Conservation (phyloP, 1,139 yeast species). For the Yamadazyma oceani region DNA sequence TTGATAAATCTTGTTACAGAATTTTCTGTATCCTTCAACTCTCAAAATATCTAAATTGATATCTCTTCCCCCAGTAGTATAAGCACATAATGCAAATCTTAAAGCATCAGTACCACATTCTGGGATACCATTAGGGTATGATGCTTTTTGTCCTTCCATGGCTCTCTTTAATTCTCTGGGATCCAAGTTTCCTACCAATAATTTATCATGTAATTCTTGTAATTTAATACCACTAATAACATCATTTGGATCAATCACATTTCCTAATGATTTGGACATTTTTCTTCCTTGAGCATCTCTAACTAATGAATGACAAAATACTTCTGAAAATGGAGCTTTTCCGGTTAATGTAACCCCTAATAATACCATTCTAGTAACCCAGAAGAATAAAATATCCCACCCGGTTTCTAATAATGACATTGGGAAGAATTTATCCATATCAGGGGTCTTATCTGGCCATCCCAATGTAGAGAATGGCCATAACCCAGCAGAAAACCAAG, state of each 20-base stretch:
- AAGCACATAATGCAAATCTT: slow-evolving; percentile 97
- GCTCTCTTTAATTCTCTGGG: slow-evolving; percentile 88
- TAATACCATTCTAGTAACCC: slow-evolving; percentile 97
- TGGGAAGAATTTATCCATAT: slow-evolving; percentile 79
- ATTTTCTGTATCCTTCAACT: slow-evolving; percentile 98
- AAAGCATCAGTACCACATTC: slow-evolving; percentile 99
- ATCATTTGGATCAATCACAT: slow-evolving; percentile 93
- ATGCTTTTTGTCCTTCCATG: slow-evolving; percentile 78
- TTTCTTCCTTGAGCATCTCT: slow-evolving; percentile 99
- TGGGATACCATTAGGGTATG: slow-evolving; percentile 97
- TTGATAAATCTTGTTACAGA: slow-evolving; percentile 98
- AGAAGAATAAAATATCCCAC: slow-evolving; percentile 98
- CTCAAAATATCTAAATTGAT: slow-evolving; percentile 94
- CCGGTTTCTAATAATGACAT: slow-evolving; percentile 96
- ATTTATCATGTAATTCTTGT: slow-evolving; percentile 76
- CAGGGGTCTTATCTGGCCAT: slow-evolving; percentile 84
- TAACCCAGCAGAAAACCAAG: slow-evolving; percentile 97
- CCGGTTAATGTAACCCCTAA: slow-evolving; percentile 90
- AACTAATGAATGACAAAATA: slow-evolving; percentile 96
- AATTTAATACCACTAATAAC: slow-evolving; percentile 87
- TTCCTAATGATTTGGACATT: slow-evolving; percentile 97
- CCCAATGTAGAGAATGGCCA: slow-evolving; percentile 98
- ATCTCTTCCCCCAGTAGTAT: slow-evolving; percentile 98
- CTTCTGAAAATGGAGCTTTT: slow-evolving; percentile 89
- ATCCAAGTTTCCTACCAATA: slow-evolving; percentile 80